Conservation (phyloP, 2,329 filamentous ascomycete species). For the Neonectria ditissima region DNA sequence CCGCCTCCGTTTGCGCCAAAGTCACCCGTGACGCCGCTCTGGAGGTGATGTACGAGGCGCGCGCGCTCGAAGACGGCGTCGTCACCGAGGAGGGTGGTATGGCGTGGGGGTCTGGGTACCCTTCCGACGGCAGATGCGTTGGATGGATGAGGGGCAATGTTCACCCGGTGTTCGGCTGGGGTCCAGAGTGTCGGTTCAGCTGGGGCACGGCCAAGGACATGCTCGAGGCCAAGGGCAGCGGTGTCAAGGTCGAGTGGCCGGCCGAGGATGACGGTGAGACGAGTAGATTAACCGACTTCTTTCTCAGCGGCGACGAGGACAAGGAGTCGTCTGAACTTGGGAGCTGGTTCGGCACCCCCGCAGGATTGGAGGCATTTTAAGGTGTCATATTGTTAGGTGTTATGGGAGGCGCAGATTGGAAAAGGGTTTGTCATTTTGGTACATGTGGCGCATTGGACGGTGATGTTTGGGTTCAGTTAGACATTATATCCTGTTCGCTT, state of each 20-base stretch:
- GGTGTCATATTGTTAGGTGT: neutral
- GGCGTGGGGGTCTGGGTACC: constrained; percentile 93
- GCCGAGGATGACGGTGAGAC: constrained; percentile 76
- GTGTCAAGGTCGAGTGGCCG: constrained; percentile 86
- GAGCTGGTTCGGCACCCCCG: constrained; percentile 84
- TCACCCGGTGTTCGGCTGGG: constrained; percentile 96
- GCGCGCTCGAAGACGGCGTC: constrained; percentile 46
- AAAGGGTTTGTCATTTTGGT: neutral
- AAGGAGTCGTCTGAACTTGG: constrained; percentile 73
- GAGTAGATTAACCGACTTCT: constrained; percentile 81
- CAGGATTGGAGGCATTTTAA: constrained; percentile 77
- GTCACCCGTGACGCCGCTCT: constrained; percentile 93
- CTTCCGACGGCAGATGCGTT: constrained; percentile 84
- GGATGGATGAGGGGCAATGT: constrained; percentile 87
- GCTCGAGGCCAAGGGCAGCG: constrained; percentile 79
- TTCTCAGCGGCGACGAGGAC: constrained; percentile 59
- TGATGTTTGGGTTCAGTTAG: constrained; percentile 35
- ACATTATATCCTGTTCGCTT: constrained; percentile 47
- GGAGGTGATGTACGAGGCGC: constrained; percentile 77
- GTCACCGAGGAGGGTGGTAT: constrained; percentile 56
- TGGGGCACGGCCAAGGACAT: constrained; percentile 97
- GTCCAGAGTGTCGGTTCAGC: constrained; percentile 90
- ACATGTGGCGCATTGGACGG: constrained; percentile 18
- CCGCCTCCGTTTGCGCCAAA: constrained; percentile 94
- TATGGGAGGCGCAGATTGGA: neutral